phyloP scores from a whole-genome alignment of 305 asterid genomes.

The Andrographis paniculata region DNA sequence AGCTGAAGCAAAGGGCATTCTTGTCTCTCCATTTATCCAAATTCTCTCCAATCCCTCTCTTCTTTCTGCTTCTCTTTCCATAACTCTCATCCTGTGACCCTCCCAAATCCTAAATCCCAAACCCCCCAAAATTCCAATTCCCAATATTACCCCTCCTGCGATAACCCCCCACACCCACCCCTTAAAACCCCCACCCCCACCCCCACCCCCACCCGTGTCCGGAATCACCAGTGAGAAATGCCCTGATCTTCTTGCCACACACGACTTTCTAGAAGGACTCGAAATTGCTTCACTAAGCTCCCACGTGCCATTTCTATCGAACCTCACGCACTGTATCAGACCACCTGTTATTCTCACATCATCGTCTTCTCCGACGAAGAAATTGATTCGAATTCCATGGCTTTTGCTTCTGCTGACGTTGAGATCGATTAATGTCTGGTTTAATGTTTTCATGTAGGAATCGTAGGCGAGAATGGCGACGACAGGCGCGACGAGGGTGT shows the following conservation, averaged over 20 bases:
- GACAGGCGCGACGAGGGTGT: slow-evolving; percentile 58
- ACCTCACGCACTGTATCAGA: slow-evolving; percentile 60
- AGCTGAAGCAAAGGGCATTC: slow-evolving; percentile 74
- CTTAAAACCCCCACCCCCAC: slow-evolving; percentile 15
- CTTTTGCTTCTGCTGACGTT: too few species aligned
- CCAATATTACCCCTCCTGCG: slow-evolving; percentile 35
- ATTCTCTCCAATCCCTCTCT: slow-evolving; percentile 45
- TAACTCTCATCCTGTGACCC: slow-evolving; percentile 25
- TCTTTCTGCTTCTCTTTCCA: slow-evolving; percentile 58
- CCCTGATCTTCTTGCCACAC: slow-evolving; percentile 39
- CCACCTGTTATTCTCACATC: slow-evolving; percentile 12
- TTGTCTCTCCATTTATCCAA: slow-evolving; percentile 75
- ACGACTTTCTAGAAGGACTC: slow-evolving; percentile 28
- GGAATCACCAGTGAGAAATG: slow-evolving; percentile 64
- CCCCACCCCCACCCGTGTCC: slow-evolving; percentile 1
- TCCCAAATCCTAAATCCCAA: slow-evolving; percentile 21
- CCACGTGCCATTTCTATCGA: slow-evolving; percentile 32
- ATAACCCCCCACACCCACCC: slow-evolving; percentile 60
- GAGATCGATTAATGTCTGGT: background rate
- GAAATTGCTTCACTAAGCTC: slow-evolving; percentile 37
- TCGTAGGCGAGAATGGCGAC: slow-evolving; percentile 54
- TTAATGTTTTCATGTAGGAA: slow-evolving; percentile 17
- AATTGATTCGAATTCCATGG: background rate
- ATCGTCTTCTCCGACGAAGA: background rate
- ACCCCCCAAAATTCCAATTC: slow-evolving; percentile 17